Evolutionary conservation across 257 asterid genomes (phyloP), one percentile per base, ranked within the genome.

Genomic region (Salvia splendens): DNA sequence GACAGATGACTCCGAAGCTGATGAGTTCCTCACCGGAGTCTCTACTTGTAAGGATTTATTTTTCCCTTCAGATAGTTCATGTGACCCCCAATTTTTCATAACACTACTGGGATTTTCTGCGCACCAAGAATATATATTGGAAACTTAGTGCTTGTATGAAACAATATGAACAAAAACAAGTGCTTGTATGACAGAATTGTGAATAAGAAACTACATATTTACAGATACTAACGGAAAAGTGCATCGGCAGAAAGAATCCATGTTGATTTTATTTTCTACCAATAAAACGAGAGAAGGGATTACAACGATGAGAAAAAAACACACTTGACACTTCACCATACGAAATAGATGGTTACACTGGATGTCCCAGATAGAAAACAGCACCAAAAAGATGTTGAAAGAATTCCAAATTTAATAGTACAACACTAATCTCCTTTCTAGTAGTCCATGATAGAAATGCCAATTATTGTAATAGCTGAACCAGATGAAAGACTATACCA

Each of bases 11-110:
- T 69, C 76, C 8, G 32, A 14, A 49, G 17, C 56, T 50, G 68
- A 58, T 14, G 80, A 32, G 41, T 66, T 72, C 48, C 24, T 50
- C 12, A 60, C 36, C 56, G 36, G 67, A 36, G 33, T 51, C 40
- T 61, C 81, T 30, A 24, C 55, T 61, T 41, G 54, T 48, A 33
- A 49, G 48, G 77, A 55, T 64, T 65, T 75, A 59, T 46, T 33
- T 59, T 80, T 69, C 56, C 68, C 82, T 42, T 43, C 75, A 58
- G 82, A 65, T 5, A 17, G 28, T 43, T 53, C 69, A 17, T 45
- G 38, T 17, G 73, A 53, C 61, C 64, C 78, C 20, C 47, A 50
- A 17, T 65, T 45, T 59, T 70, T 52, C 15, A 38, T 3, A 49
- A 11, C 12, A 42, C 53, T 60, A 10, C 63, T 64, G 28, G 62